A percentile compares a stretch with the other conserved stretches of the same genome.
These are phyloP conservation scores for Penicillium sp. DNA, from an alignment of 2,329 filamentous ascomycete genomes.

Conservation along the genomic window DNA sequence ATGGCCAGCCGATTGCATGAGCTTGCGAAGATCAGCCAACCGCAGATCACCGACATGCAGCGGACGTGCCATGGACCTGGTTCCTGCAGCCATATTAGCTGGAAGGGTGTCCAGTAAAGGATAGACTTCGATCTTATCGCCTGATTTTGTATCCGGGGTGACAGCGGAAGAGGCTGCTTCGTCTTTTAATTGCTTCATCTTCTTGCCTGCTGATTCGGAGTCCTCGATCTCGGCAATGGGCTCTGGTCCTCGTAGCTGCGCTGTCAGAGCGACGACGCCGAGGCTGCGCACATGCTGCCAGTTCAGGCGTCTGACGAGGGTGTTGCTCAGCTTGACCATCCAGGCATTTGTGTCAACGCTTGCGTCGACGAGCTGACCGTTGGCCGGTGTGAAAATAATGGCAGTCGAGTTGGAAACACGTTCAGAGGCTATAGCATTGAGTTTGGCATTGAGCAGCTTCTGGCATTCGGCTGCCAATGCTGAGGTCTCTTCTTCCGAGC, in stretches of 20 bases:
- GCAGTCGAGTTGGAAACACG: constrained; percentile 49
- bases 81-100: constrained; percentile 63
- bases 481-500: constrained; percentile 72
- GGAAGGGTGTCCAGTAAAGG: constrained; percentile 60
- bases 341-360: constrained; percentile 98
- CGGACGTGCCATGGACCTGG: constrained; percentile 74
- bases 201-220: constrained; percentile 47
- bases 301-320: constrained; percentile 77
- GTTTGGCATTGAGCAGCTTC: constrained; percentile 54
- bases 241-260: constrained; percentile 57
- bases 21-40: constrained; percentile 77
- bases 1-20: constrained; percentile 78
- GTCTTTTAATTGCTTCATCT: constrained; percentile 49
- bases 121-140: constrained; percentile 33
- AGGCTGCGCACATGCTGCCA: constrained; percentile 93
- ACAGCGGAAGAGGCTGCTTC: constrained; percentile 38
- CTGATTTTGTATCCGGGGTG: constrained; percentile 11
- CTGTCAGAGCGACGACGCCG: constrained; percentile 89
- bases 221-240: constrained; percentile 27
- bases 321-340: constrained; percentile 84
- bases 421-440: constrained; percentile 27
- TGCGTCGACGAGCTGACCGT: constrained; percentile 75
- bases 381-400: constrained; percentile 75
- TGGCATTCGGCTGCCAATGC: constrained; percentile 76
- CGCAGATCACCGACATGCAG: constrained; percentile 92